These are phyloP conservation scores for Pharus latifolius DNA, from an alignment of 176 grass and related monocot genomes.

Conservation along the genomic window DNA sequence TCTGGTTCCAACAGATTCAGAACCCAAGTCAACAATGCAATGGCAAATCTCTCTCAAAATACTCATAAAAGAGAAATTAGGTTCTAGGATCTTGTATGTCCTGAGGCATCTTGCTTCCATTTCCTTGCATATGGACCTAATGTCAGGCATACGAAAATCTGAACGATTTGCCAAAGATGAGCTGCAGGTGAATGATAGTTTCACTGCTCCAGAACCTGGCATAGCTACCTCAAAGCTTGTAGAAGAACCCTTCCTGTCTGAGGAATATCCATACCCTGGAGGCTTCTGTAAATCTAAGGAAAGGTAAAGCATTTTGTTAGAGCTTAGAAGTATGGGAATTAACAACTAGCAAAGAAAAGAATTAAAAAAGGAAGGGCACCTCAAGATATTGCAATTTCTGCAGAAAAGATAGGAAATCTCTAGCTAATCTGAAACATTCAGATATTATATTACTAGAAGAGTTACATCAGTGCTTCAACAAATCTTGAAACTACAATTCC, in stretches of 20 bases:
- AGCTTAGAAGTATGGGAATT: not conserved
- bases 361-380: not conserved
- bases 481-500: not conserved
- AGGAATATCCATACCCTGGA: not conserved
- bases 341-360: not conserved
- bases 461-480: not conserved
- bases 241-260: conserved; percentile 1
- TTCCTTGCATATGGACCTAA: conserved; percentile 47
- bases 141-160: conserved; percentile 49
- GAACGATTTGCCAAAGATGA: conserved; percentile 20
- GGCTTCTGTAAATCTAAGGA: not conserved
- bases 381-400: not conserved
- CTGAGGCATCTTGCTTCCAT: conserved; percentile 53
- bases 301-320: not conserved
- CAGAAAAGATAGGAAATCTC: not conserved
- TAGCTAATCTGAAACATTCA: not conserved
- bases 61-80: conserved; percentile 63
- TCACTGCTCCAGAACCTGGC: conserved; percentile 32
- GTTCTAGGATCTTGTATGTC: conserved; percentile 51
- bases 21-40: conserved; percentile 53
- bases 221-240: conserved; percentile 48
- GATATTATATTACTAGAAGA: not conserved
- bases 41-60: conserved; percentile 55
- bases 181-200: conserved; percentile 48
- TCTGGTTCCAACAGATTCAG: conserved; percentile 26